These are phyloP conservation scores for Nannizzia gypsea DNA, from an alignment of 2,329 filamentous ascomycete genomes.

Conservation along the genomic window DNA sequence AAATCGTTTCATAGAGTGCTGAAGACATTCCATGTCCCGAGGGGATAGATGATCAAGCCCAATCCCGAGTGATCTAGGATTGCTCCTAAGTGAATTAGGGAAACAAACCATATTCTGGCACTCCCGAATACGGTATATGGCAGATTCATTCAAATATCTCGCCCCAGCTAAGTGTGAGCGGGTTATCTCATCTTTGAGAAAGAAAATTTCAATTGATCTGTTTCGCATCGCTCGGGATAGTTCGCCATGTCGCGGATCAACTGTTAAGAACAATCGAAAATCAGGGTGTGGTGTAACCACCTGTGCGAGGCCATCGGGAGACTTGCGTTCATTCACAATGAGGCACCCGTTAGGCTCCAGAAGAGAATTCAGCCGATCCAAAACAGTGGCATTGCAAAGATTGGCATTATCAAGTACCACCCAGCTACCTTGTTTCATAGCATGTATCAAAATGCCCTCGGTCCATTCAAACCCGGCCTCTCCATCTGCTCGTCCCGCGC, in stretches of 20 bases:
- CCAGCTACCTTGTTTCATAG: conserved; percentile 78
- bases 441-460: conserved; percentile 81
- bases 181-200: conserved; percentile 38
- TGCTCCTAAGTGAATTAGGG: conserved; percentile 9
- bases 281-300: conserved; percentile 70
- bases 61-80: conserved; percentile 20
- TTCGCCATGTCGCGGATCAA: conserved; percentile 85
- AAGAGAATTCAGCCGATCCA: conserved; percentile 87
- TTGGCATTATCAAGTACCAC: conserved; percentile 95
- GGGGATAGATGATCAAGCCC: conserved; percentile 29
- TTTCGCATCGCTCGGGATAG: conserved; percentile 95
- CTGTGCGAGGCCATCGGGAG: conserved; percentile 65
- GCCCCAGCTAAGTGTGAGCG: conserved; percentile 16
- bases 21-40: conserved; percentile 24
- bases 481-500: conserved; percentile 47
- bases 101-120: conserved; percentile 20
- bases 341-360: conserved; percentile 81
- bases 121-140: conserved; percentile 29
- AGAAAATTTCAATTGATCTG: conserved; percentile 76
- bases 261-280: conserved; percentile 87
- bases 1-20: conserved; percentile 20
- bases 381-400: conserved; percentile 84
- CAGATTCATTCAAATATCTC: conserved; percentile 29
- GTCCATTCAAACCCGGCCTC: conserved; percentile 90
- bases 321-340: conserved; percentile 87